Evolutionary conservation across 2,329 filamentous ascomycete genomes (phyloP).

Genomic region (Cryoendolithus antarcticus): DNA sequence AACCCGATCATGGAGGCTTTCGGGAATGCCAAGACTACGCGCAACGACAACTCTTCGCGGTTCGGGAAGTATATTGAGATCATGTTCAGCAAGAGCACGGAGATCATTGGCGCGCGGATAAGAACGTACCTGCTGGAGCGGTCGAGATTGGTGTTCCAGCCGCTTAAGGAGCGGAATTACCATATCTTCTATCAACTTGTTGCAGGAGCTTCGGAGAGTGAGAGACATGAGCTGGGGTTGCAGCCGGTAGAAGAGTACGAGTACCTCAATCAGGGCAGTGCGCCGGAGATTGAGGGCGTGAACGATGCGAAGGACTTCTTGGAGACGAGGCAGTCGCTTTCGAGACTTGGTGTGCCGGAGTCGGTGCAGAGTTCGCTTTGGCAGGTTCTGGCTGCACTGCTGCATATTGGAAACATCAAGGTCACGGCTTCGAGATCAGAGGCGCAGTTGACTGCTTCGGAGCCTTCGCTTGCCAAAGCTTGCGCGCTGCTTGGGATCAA

Average conservation of each 20-base stretch:
- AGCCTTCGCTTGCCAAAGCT: slow-evolving; percentile 71
- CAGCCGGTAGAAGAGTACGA: slow-evolving; percentile 81
- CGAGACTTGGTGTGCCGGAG: slow-evolving; percentile 70
- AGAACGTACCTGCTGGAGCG: slow-evolving; percentile 90
- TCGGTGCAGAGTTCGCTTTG: slow-evolving; percentile 75
- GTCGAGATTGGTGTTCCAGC: slow-evolving; percentile 92
- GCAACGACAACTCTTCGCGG: slow-evolving; percentile 97
- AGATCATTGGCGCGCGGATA: slow-evolving; percentile 96
- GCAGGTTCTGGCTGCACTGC: slow-evolving; percentile 73
- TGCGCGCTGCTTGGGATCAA: slow-evolving; percentile 81
- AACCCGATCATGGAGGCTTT: slow-evolving; percentile 99
- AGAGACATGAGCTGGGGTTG: slow-evolving; percentile 68
- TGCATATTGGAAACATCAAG: slow-evolving; percentile 94
- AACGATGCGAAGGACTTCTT: slow-evolving; percentile 92
- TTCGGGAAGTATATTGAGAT: slow-evolving; percentile 99
- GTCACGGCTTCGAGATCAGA: slow-evolving; percentile 84
- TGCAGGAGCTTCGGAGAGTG: slow-evolving; percentile 74
- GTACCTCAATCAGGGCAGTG: slow-evolving; percentile 90
- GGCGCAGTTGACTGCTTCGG: slow-evolving; percentile 65
- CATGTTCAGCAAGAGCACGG: slow-evolving; percentile 90
- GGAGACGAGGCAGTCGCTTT: slow-evolving; percentile 73
- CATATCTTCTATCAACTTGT: slow-evolving; percentile 98
- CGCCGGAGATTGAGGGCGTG: slow-evolving; percentile 82
- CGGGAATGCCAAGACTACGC: slow-evolving; percentile 97
- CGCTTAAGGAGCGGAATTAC: slow-evolving; percentile 94